These are phyloP conservation scores for Pleurotus pulmonarius DNA, from an alignment of 768 basidiomycete genomes.

Conservation along the genomic window DNA sequence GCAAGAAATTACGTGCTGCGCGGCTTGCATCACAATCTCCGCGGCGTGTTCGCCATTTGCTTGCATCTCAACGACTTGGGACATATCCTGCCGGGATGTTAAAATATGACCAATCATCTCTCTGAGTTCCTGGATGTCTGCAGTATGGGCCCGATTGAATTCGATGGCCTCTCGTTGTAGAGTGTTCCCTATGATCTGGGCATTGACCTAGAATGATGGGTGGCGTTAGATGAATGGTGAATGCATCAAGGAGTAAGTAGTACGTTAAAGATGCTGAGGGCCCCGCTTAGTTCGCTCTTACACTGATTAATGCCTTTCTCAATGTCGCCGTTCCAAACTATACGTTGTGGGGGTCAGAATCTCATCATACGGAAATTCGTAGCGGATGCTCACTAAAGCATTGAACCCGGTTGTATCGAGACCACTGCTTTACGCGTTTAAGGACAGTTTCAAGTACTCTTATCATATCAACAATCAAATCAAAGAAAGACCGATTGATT, in stretches of 20 bases:
- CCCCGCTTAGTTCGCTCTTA: conserved; percentile 35
- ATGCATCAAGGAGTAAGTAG: conserved; percentile 9
- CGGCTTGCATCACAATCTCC: conserved; percentile 45
- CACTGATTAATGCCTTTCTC: conserved; percentile 41
- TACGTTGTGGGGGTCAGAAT: background rate
- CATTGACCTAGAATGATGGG: conserved; percentile 1
- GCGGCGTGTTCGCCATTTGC: conserved; percentile 37
- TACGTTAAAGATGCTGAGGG: conserved; percentile 42
- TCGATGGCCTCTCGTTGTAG: conserved; percentile 26
- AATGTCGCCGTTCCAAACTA: conserved; percentile 46
- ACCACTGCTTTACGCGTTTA: conserved; percentile 34
- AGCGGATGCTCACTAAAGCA: conserved; percentile 31
- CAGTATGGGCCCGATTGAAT: conserved; percentile 24
- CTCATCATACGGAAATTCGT: background rate
- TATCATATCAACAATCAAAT: background rate
- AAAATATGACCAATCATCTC: conserved; percentile 38
- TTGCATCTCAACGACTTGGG: conserved; percentile 34
- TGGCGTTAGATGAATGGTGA: background rate
- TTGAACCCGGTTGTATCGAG: conserved; percentile 31
- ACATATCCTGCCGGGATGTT: conserved; percentile 31
- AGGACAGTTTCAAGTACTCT: conserved; percentile 42
- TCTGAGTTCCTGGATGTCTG: conserved; percentile 19
- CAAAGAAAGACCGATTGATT: background rate
- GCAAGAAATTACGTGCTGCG: conserved; percentile 38
- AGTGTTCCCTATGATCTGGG: conserved; percentile 23